Conservation (phyloP, 116 monocot genomes). For the Papilionanthe hybrid region DNA sequence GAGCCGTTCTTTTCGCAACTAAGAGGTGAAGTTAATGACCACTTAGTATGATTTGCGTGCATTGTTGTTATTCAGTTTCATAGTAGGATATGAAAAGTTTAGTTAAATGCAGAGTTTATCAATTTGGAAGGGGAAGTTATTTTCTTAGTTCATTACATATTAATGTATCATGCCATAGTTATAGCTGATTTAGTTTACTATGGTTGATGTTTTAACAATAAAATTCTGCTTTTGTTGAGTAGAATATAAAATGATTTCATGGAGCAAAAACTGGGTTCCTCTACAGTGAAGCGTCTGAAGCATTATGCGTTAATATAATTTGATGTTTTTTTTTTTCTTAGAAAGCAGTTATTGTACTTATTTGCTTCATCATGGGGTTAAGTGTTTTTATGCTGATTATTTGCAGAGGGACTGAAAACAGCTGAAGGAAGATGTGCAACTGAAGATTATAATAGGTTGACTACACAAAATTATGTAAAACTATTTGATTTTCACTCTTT, state of each 20-base stretch:
- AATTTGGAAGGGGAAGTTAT: neutral
- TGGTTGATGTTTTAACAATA: neutral
- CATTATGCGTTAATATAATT: neutral
- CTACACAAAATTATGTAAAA: neutral
- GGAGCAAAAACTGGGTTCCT: neutral
- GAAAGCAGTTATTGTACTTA: neutral
- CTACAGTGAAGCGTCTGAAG: neutral
- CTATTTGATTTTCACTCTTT: neutral
- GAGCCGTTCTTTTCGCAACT: slow-evolving; percentile 86
- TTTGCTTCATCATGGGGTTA: neutral
- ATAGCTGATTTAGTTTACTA: neutral
- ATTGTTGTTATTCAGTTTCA: neutral
- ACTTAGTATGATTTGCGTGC: neutral
- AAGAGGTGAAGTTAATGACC: slow-evolving; percentile 35
- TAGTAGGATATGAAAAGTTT: neutral
- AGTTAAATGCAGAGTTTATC: neutral
- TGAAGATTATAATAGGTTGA: slow-evolving; percentile 63
- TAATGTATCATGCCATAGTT: neutral
- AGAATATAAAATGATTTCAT: neutral
- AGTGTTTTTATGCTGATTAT: slow-evolving; percentile 5
- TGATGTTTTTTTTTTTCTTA: neutral
- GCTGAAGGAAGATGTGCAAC: slow-evolving; percentile 86
- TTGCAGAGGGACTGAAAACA: slow-evolving; percentile 58
- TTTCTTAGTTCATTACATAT: neutral
- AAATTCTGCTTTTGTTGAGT: neutral